Conservation (phyloP, 2,329 filamentous ascomycete species). For the Zarea fungicola region DNA sequence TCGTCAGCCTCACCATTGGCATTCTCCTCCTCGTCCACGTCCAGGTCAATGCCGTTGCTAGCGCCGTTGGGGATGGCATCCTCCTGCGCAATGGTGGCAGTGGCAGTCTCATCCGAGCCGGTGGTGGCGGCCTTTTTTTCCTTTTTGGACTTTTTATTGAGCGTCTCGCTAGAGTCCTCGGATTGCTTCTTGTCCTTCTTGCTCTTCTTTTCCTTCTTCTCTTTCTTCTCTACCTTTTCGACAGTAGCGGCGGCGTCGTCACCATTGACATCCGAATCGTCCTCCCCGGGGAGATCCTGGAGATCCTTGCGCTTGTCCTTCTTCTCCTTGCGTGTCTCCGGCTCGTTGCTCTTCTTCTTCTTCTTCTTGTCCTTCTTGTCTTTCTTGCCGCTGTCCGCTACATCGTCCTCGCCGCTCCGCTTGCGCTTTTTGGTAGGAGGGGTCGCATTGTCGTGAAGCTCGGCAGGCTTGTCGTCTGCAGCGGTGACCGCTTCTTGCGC, state of each 20-base stretch:
- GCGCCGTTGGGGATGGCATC: constrained; percentile 29
- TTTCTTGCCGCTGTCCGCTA: constrained; percentile 24
- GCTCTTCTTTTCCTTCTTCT: constrained; percentile 26
- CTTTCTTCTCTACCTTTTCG: constrained; percentile 19
- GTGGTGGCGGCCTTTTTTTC: constrained; percentile 16
- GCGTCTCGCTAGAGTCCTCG: constrained; percentile 26
- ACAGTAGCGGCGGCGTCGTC: constrained; percentile 16
- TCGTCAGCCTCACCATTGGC: constrained; percentile 4
- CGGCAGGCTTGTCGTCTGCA: constrained; percentile 21
- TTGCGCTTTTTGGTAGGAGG: constrained; percentile 32
- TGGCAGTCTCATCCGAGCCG: constrained; percentile 9
- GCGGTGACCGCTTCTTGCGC: constrained; percentile 28
- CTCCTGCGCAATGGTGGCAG: constrained; percentile 15
- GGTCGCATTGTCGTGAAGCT: constrained; percentile 19
- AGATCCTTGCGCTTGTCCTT: constrained; percentile 37
- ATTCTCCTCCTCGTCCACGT: constrained; percentile 15
- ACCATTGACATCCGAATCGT: constrained; percentile 22
- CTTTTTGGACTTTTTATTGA: constrained; percentile 19
- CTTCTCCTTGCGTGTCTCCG: constrained; percentile 34
- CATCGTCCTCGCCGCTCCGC: constrained; percentile 25
- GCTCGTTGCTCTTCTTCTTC: constrained; percentile 26
- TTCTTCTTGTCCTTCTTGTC: constrained; percentile 32
- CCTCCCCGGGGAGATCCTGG: constrained; percentile 31
- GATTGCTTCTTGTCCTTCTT: constrained; percentile 24
- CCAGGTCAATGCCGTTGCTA: constrained; percentile 14